These are phyloP conservation scores for Aspergillus campestris DNA, from an alignment of 495 filamentous ascomycete genomes.

Conservation along the genomic window DNA sequence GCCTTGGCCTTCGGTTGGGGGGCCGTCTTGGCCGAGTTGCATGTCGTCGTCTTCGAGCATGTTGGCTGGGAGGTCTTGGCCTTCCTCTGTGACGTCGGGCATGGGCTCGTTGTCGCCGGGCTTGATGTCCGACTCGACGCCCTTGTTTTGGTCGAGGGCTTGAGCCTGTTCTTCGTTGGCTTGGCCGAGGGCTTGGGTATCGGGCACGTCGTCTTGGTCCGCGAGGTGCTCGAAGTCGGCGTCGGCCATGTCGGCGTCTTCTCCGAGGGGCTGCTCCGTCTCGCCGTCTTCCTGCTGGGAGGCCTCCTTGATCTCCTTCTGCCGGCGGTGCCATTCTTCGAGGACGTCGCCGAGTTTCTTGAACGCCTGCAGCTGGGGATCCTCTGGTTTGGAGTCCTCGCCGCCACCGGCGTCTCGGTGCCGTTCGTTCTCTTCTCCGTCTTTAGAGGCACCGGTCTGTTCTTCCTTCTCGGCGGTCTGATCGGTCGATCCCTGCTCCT, in stretches of 20 bases:
- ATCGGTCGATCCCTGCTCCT: conserved; percentile 39
- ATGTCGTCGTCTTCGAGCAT: conserved; percentile 41
- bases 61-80: conserved; percentile 42
- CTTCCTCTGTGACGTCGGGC: conserved; percentile 51
- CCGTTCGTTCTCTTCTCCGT: conserved; percentile 39
- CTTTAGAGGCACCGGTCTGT: conserved; percentile 31
- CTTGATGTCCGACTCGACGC: conserved; percentile 62
- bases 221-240: conserved; percentile 85
- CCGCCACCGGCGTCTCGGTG: conserved; percentile 34
- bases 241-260: conserved; percentile 58
- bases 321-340: conserved; percentile 84
- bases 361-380: conserved; percentile 56
- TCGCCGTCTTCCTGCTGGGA: conserved; percentile 51
- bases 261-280: conserved; percentile 32
- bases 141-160: conserved; percentile 76
- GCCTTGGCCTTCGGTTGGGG: conserved; percentile 33
- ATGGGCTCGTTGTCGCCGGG: conserved; percentile 44
- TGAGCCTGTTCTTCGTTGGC: conserved; percentile 79
- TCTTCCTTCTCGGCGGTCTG: conserved; percentile 36
- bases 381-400: conserved; percentile 40
- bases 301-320: conserved; percentile 66
- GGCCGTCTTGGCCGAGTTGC: conserved; percentile 32
- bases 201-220: conserved; percentile 67
- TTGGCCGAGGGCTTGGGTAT: conserved; percentile 84
- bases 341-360: conserved; percentile 88